Percentiles rank a stretch among this genome's conserved stretches.
These are phyloP conservation scores for Xylogone sp. DNA, from an alignment of 2,329 filamentous ascomycete genomes.

Conservation along the genomic window DNA sequence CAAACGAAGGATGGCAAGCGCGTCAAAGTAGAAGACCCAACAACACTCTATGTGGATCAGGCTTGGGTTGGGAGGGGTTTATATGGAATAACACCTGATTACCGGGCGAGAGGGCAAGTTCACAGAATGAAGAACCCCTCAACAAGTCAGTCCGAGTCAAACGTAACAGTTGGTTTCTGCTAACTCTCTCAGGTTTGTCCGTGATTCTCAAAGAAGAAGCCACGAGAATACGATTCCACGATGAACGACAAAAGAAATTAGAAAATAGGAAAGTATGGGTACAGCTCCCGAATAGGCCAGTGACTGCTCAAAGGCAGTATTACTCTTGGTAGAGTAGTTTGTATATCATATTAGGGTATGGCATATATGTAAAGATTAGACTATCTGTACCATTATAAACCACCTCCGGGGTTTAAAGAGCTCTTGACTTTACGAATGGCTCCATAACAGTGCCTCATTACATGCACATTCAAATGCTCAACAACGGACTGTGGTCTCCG, in stretches of 20 bases:
- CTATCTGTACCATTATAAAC: background rate
- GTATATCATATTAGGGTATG: background rate
- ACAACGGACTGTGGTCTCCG: background rate
- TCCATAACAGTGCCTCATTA: background rate
- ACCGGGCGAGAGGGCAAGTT: slow-evolving; percentile 68
- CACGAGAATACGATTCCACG: slow-evolving; percentile 75
- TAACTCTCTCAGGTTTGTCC: slow-evolving; percentile 57
- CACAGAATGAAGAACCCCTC: slow-evolving; percentile 66
- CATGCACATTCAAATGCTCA: background rate
- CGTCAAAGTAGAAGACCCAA: slow-evolving; percentile 67
- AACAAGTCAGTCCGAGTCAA: slow-evolving; percentile 58
- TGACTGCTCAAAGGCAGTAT: slow-evolving; percentile 82
- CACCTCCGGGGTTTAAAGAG: background rate
- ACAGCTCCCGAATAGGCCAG: slow-evolving; percentile 79
- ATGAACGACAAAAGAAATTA: slow-evolving; percentile 75
- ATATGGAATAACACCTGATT: slow-evolving; percentile 36
- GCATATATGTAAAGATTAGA: background rate
- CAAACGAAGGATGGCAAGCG: slow-evolving; percentile 71
- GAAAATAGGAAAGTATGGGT: slow-evolving; percentile 77
- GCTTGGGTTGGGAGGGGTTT: slow-evolving; percentile 70
- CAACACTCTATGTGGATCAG: slow-evolving; percentile 85
- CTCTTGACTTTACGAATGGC: background rate
- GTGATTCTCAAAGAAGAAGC: slow-evolving; percentile 90
- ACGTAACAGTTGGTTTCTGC: background rate
- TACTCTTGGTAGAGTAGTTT: slow-evolving; percentile 71